Percentiles rank a stretch among this genome's conserved stretches.
Evolutionary conservation across 179 eudicot genomes (phyloP).

Genomic region (Silene noctiflora): DNA sequence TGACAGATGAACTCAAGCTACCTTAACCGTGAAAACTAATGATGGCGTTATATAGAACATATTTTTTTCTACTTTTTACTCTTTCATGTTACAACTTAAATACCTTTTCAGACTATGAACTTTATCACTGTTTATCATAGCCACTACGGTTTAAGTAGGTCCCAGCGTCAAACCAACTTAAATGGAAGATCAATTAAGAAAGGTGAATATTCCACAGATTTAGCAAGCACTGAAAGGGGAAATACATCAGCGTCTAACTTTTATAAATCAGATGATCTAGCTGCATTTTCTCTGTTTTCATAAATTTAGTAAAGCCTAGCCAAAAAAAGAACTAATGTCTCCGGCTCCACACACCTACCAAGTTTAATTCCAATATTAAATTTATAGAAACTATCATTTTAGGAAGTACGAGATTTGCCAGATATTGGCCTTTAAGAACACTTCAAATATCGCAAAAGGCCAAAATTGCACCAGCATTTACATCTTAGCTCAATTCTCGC

Average conservation of each 20-base stretch:
- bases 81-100: neutral
- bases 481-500: neutral
- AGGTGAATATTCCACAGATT: neutral
- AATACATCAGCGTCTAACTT: neutral
- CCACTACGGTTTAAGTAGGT: neutral
- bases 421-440: neutral
- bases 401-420: neutral
- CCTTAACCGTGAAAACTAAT: conserved; percentile 15
- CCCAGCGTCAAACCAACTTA: neutral
- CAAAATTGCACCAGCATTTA: neutral
- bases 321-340: neutral
- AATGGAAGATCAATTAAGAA: neutral
- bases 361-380: neutral
- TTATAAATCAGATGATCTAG: conserved; percentile 3
- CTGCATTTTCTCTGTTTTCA: neutral
- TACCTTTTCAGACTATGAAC: neutral
- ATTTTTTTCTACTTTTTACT: neutral
- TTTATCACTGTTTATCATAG: neutral
- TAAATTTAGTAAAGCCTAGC: neutral
- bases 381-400: neutral
- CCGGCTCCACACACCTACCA: neutral
- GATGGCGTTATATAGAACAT: conserved; percentile 10
- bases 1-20: conserved; percentile 21
- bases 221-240: neutral
- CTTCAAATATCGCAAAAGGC: neutral